Conservation (phyloP, 1,284 basidiomycete species). For the Ustilago xerochloae region DNA sequence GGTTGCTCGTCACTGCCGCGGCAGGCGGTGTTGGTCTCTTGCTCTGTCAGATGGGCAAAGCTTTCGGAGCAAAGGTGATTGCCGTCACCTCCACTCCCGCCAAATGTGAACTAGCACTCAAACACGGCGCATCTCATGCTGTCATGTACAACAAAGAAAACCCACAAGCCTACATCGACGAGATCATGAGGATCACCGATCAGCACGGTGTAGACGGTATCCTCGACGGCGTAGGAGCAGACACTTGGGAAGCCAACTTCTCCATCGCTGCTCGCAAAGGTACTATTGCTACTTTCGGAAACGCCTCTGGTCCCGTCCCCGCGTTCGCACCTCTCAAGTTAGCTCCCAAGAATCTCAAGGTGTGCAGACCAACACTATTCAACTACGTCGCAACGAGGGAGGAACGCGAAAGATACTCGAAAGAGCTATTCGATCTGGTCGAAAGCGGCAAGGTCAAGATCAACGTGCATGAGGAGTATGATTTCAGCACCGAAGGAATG, state of each 20-base stretch:
- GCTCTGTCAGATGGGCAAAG: constrained; percentile 71
- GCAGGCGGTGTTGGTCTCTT: constrained; percentile 78
- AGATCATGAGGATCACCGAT: constrained; percentile 75
- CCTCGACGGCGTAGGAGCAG: constrained; percentile 89
- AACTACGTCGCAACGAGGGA: constrained; percentile 75
- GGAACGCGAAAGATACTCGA: constrained; percentile 77
- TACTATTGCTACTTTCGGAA: constrained; percentile 85
- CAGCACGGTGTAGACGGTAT: constrained; percentile 83
- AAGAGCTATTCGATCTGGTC: constrained; percentile 77
- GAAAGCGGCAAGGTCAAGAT: constrained; percentile 76
- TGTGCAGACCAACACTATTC: constrained; percentile 67
- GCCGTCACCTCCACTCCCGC: constrained; percentile 88
- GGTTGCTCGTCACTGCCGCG: constrained; percentile 84
- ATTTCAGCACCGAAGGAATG: constrained; percentile 83
- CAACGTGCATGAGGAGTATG: constrained; percentile 77
- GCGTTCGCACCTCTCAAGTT: constrained; percentile 80
- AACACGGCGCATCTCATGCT: constrained; percentile 85
- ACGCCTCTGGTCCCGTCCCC: constrained; percentile 80
- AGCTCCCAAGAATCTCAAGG: constrained; percentile 82
- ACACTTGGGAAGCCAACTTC: constrained; percentile 75
- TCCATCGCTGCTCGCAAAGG: constrained; percentile 73
- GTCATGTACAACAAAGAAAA: constrained; percentile 76
- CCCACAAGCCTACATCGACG: constrained; percentile 36
- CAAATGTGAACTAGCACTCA: constrained; percentile 85
- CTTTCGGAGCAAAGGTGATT: constrained; percentile 84